Evolutionary conservation across 805 yeast genomes (phyloP).

Genomic region (Pichia cabralensis): DNA sequence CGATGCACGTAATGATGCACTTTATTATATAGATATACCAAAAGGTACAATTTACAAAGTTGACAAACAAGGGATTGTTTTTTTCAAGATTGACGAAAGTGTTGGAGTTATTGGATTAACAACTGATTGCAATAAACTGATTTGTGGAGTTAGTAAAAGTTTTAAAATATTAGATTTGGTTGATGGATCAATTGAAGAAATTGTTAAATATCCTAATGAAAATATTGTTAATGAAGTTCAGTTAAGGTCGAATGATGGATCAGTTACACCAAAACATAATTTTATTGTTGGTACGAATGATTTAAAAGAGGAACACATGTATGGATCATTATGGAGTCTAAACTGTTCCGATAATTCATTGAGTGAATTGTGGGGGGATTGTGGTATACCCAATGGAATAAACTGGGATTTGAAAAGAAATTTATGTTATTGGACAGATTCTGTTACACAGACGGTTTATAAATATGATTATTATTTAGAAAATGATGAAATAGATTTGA

Average conservation of each 20-base stretch:
- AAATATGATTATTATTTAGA: slow-evolving; percentile 33
- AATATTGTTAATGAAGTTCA: slow-evolving; percentile 19
- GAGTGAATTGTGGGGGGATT: slow-evolving; percentile 25
- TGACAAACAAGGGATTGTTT: not conserved
- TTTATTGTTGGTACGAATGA: slow-evolving; percentile 79
- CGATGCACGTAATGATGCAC: slow-evolving; percentile 43
- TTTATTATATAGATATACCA: slow-evolving; percentile 39
- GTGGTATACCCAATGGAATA: slow-evolving; percentile 64
- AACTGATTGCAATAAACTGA: slow-evolving; percentile 37
- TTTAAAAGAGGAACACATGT: slow-evolving; percentile 3
- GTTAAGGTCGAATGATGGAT: slow-evolving; percentile 74
- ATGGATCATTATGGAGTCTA: slow-evolving; percentile 45
- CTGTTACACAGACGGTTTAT: slow-evolving; percentile 37
- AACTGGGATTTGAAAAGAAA: slow-evolving; percentile 36
- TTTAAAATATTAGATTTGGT: slow-evolving; percentile 43
- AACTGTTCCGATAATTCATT: slow-evolving; percentile 24
- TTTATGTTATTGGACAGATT: slow-evolving; percentile 44
- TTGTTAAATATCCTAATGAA: slow-evolving; percentile 31
- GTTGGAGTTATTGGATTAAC: slow-evolving; percentile 73
- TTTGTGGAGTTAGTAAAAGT: slow-evolving; percentile 60
- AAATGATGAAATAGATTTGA: slow-evolving; percentile 24
- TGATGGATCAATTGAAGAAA: slow-evolving; percentile 28
- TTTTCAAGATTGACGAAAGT: slow-evolving; percentile 15
- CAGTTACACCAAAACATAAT: slow-evolving; percentile 65
- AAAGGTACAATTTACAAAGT: slow-evolving; percentile 27